Base-by-base conservation (phyloP, 345 rosid genomes). In the Corchorus capsularis region DNA sequence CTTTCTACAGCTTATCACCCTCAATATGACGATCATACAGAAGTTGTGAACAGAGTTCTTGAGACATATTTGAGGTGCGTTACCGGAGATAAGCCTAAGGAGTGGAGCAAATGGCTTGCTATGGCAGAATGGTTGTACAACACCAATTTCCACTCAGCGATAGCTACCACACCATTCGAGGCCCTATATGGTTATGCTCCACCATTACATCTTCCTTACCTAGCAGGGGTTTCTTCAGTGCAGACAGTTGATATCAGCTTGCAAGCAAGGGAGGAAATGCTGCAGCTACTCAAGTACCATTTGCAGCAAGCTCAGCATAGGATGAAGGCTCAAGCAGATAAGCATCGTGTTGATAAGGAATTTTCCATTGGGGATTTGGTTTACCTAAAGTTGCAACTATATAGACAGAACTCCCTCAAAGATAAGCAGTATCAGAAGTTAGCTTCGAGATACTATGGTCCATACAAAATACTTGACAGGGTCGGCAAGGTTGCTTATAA, bases 221-320 rank as follows among this genome's bases (percentile, higher is more conserved):
- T 59, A 1, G 35, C 41, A 8, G 54, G 54, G 14, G 27, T 22
- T 15, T 57, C n/a, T 46, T 60, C 17, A 41, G 45, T 85, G 84
- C 87, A 85, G 83, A 19, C 73, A 41, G 3, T 72, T 62, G 45
- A 56, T 61, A 6, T 47, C 3, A 8, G 0, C 11, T 47, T 47
- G 13, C 14, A 47, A 10, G 9, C 2, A 1, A 5, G 10, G 9
- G 47, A 45, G 47, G 10, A 45, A 5, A 45, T 45, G 47, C 10
- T 45, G 9, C 10, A 45, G 47, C 10, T 45, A 0, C 8, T 45
- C 2, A 45, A 45, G 9, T 9, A 45, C 9, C 47, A 45, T 9
- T 45, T 45, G 47, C 6, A 45, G 47, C 47, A 45, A 7, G 47
- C 47, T 7, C 47, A 7, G 6, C 8, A 5, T 45, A 5, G 47